Evolutionary conservation across 2,329 filamentous ascomycete genomes (phyloP).

Genomic region (Fusarium dlaminii): DNA sequence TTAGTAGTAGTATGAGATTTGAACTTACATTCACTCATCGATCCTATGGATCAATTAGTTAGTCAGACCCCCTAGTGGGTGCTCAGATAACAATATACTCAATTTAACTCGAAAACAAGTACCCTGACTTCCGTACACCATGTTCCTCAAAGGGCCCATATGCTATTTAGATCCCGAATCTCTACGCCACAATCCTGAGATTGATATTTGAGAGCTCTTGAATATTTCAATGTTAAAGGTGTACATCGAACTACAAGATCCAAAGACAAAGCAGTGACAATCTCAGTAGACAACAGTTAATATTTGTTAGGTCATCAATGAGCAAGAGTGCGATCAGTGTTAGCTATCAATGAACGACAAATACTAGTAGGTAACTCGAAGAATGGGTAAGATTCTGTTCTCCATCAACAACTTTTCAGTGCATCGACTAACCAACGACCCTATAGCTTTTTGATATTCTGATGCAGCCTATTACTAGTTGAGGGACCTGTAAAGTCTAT

Average conservation of each 20-base stretch:
- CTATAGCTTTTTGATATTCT: background rate
- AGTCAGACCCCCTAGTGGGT: background rate
- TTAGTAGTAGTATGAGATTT: background rate
- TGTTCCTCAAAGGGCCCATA: rapidly evolving
- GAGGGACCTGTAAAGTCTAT: rapidly evolving
- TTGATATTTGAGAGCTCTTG: background rate
- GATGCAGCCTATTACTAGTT: background rate
- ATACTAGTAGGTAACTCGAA: no score
- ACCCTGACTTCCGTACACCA: rapidly evolving
- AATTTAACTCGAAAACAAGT: background rate
- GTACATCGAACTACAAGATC: rapidly evolving
- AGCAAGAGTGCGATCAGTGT: no score
- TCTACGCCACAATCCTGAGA: no score
- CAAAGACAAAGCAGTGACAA: background rate
- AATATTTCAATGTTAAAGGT: background rate
- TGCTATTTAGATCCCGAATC: background rate
- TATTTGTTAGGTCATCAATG: no score
- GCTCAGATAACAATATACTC: background rate
- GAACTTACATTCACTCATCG: background rate
- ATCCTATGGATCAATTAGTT: background rate
- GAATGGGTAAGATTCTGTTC: background rate
- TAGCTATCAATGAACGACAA: no score
- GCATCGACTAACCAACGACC: rapidly evolving
- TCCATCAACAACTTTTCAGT: rapidly evolving
- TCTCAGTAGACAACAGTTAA: background rate